Evolutionary conservation across 768 basidiomycete genomes (phyloP).

Genomic region (Termitomyces heimii): DNA sequence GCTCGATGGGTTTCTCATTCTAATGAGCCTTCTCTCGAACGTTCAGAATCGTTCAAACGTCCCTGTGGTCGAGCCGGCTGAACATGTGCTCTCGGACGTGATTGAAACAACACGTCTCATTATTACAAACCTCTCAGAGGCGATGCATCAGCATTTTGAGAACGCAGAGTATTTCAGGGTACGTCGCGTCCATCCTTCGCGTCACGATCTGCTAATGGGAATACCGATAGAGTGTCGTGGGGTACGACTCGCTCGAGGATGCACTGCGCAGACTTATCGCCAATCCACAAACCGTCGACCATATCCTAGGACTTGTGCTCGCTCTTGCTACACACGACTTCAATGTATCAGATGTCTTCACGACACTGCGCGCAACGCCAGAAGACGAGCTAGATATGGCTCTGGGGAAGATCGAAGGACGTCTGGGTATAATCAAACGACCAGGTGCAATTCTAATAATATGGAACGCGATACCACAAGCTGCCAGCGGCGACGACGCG

Average conservation of each 20-base stretch:
- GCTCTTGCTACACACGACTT: constrained; percentile 65
- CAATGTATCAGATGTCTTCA: constrained; percentile 49
- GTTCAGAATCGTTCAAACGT: constrained; percentile 30
- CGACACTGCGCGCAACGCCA: constrained; percentile 28
- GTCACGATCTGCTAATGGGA: neutral
- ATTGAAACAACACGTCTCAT: constrained; percentile 54
- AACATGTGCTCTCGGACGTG: constrained; percentile 28
- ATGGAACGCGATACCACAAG: constrained; percentile 40
- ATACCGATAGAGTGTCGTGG: constrained; percentile 43
- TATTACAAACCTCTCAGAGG: constrained; percentile 61
- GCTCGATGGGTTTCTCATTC: constrained; percentile 72
- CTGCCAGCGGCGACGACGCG: constrained; percentile 25
- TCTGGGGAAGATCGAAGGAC: constrained; percentile 36
- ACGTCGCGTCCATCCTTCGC: constrained; percentile 16
- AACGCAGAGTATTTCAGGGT: constrained; percentile 70
- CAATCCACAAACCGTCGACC: constrained; percentile 40
- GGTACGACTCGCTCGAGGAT: constrained; percentile 57
- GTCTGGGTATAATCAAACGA: constrained; percentile 45
- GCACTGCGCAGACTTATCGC: constrained; percentile 50
- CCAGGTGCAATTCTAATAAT: constrained; percentile 60
- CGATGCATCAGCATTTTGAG: constrained; percentile 45
- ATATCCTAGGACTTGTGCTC: constrained; percentile 62
- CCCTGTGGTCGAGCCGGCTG: constrained; percentile 30
- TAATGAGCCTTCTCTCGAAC: constrained; percentile 68
- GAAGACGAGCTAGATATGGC: constrained; percentile 34